Conservation (phyloP, 73 alveolate species). For the Blepharisma stoltei region DNA sequence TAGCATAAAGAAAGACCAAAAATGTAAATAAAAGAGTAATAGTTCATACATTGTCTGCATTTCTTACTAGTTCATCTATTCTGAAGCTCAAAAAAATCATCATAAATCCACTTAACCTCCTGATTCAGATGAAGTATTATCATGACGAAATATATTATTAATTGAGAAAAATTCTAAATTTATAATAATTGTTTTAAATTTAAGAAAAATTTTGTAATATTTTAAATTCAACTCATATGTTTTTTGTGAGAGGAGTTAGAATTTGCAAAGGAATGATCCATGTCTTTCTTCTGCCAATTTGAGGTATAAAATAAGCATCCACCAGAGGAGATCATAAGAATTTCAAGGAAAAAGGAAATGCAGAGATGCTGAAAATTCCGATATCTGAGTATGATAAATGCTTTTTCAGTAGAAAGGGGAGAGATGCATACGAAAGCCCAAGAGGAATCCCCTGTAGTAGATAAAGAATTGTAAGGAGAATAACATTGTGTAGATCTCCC, state of each 20-base stretch:
- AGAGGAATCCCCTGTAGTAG: constrained; percentile 47
- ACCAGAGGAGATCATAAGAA: constrained; percentile 58
- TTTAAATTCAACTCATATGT: too few species aligned
- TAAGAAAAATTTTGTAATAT: too few species aligned
- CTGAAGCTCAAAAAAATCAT: constrained; percentile 19
- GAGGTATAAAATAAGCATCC: constrained; percentile 36
- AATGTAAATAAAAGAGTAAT: constrained; percentile 30
- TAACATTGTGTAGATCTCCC: neutral
- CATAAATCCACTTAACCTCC: constrained; percentile 14
- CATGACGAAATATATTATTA: too few species aligned
- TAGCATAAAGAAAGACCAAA: constrained; percentile 42
- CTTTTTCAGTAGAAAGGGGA: constrained; percentile 51
- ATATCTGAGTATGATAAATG: constrained; percentile 48
- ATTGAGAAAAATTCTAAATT: too few species aligned
- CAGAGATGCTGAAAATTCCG: constrained; percentile 43
- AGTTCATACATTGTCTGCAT: constrained; percentile 20
- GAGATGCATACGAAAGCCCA: constrained; percentile 37
- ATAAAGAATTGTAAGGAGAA: neutral
- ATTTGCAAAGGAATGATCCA: constrained; percentile 60
- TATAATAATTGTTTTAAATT: too few species aligned
- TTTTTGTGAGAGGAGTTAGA: too few species aligned
- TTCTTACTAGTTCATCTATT: constrained; percentile 25
- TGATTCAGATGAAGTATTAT: neutral
- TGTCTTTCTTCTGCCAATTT: constrained; percentile 55
- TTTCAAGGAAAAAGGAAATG: constrained; percentile 41